Evolutionary conservation across 352 stramenopile species (phyloP).

Genomic region (Aphanomyces euteiches): DNA sequence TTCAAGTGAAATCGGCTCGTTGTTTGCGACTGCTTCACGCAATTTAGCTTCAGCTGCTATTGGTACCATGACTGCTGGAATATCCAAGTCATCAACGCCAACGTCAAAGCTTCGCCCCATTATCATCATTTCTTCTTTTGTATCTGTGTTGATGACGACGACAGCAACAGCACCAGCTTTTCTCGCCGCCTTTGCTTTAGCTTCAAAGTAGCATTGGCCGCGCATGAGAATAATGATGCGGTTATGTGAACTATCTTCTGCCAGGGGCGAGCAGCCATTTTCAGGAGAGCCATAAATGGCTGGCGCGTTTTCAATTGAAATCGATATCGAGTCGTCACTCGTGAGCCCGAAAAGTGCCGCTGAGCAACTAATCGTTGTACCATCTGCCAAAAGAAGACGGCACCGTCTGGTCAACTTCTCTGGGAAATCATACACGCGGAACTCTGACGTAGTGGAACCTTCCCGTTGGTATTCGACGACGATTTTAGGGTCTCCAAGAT

Average conservation of each 20-base stretch:
- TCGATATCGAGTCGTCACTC: neutral
- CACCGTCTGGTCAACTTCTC: slow-evolving; percentile 5
- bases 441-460: neutral
- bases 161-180: slow-evolving; percentile 50
- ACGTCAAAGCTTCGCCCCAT: slow-evolving; percentile 40
- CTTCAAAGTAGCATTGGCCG: slow-evolving; percentile 60
- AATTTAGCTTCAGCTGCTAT: slow-evolving; percentile 5
- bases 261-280: neutral
- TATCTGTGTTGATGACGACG: slow-evolving; percentile 64
- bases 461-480: slow-evolving; percentile 23
- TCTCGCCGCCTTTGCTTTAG: slow-evolving; percentile 47
- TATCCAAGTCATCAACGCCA: neutral
- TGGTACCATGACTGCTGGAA: slow-evolving; percentile 21
- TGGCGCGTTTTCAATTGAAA: slow-evolving; percentile 10
- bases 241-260: neutral
- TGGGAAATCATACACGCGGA: slow-evolving; percentile 25
- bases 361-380: slow-evolving; percentile 17
- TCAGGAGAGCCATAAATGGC: neutral
- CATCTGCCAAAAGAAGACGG: neutral
- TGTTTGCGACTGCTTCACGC: neutral
- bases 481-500: slow-evolving; percentile 26
- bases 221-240: slow-evolving; percentile 57
- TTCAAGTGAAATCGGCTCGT: slow-evolving; percentile 2
- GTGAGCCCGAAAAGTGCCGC: slow-evolving; percentile 22
- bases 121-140: slow-evolving; percentile 65